Evolutionary conservation across 345 rosid genomes (phyloP).

Genomic region (Sisymbrium irio): DNA sequence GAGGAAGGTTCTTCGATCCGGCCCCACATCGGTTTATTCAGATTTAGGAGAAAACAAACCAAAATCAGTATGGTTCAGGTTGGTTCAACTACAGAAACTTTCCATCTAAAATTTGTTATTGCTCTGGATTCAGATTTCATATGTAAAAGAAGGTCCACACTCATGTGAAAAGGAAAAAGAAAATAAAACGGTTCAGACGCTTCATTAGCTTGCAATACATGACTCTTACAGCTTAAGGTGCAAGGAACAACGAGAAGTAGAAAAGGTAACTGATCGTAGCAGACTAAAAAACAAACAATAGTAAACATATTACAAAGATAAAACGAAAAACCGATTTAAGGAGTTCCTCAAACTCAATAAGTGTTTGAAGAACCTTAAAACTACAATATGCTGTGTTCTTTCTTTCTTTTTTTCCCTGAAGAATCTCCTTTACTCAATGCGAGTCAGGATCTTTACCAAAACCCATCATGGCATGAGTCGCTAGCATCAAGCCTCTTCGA

Average conservation of each 20-base stretch:
- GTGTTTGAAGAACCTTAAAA: not conserved
- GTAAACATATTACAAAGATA: not conserved
- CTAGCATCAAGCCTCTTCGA: constrained; percentile 80
- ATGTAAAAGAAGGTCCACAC: not conserved
- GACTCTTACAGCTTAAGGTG: not conserved
- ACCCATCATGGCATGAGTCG: constrained; percentile 88
- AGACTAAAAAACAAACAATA: not conserved
- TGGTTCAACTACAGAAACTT: not conserved
- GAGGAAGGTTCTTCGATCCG: constrained; percentile 19
- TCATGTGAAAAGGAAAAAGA: not conserved
- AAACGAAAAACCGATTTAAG: constrained; percentile 11
- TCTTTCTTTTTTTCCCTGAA: not conserved
- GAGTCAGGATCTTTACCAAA: constrained; percentile 74
- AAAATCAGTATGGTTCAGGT: not conserved
- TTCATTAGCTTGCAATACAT: not conserved
- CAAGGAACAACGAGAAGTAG: not conserved
- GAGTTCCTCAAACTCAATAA: not conserved
- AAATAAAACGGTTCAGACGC: not conserved
- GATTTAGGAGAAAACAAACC: not conserved
- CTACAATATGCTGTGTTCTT: not conserved
- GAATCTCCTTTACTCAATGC: constrained; percentile 2
- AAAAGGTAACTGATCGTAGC: not conserved
- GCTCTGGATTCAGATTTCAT: not conserved
- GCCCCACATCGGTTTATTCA: not conserved
- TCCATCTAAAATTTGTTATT: not conserved